phyloP scores from a whole-genome alignment of 148 eudicot genomes.

The Mesembryanthemum crystallinum region DNA sequence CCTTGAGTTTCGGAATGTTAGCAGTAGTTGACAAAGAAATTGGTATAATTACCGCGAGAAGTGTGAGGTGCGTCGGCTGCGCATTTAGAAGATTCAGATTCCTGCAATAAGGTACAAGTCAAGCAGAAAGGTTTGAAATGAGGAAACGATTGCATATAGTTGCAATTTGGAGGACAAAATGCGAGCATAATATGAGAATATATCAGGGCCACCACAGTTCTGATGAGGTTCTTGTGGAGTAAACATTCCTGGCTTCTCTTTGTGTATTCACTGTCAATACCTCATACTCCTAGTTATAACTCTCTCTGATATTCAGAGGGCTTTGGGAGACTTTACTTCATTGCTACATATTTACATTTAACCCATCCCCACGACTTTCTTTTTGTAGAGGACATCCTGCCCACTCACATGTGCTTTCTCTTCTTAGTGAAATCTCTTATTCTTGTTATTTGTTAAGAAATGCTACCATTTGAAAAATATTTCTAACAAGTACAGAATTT shows the following conservation, averaged over 20 bases:
- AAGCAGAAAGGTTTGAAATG: conserved; percentile 1
- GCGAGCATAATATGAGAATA: conserved; percentile 1
- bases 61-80: conserved; percentile 49
- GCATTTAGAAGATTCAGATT: conserved; percentile 64
- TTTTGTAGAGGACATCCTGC: conserved; percentile 5
- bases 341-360: neutral
- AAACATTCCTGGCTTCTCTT: neutral
- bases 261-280: neutral
- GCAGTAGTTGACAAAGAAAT: conserved; percentile 1
- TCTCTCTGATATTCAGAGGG: neutral
- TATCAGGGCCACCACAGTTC: neutral
- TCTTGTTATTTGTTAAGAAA: no score
- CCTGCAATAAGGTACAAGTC: conserved; percentile 41
- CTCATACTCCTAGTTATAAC: neutral
- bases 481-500: no score
- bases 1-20: neutral
- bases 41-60: conserved; percentile 55
- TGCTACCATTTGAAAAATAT: no score
- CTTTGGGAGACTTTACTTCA: neutral
- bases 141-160: neutral
- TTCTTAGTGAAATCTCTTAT: no score
- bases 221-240: neutral
- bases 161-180: neutral
- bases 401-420: neutral
- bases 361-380: neutral